Evolutionary conservation across 1,139 yeast species (phyloP), one percentile per base, ranked within the genome.

Genomic region (Pichia sp.): DNA sequence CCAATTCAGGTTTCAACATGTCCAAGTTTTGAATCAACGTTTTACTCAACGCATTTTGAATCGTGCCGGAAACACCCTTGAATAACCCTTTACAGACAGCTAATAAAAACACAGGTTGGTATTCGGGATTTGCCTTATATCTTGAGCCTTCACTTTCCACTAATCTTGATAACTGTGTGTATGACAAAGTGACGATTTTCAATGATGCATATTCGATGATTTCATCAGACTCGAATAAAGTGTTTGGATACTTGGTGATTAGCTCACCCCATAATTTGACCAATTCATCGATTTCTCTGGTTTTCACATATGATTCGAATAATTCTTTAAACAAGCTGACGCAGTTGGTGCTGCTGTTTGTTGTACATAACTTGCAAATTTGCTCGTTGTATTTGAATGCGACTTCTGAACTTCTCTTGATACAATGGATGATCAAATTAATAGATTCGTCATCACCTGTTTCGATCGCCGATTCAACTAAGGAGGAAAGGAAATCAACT

Each of bases 221-320:
- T 2, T 57, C 59, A 3, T 56, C 53, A 2, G 68, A 59, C 10
- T 50, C 46, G 20, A 57, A 35, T 4, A 48, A 10, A 50, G 50
- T 19, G 35, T 55, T 68, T 76, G 36, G 60, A 47, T 17, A 34
- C 14, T 30, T 8, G 6, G 21, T 20, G 12, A 73, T 65, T 5
- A 72, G 67, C 2, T 56, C 45, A 14, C 68, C 65, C 84, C 86
- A 83, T 14, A 71, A 61, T 0, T 66, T 62, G 42, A 80, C 68
- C 54, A 85, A 84, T 4, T 65, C 63, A 10, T 65, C 66, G 38
- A 81, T 67, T 46, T 83, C 89, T 68, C 94, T 76, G 7, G 83
- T 83, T 54, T 70, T 75, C 5, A 73, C 68, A 58, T 73, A 77
- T 11, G 84, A 76, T 10, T 68, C 65, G 3, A 81, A 63, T 15